These are phyloP conservation scores for Mucor ambiguus DNA, from an alignment of 371 early-diverging fungal species.

Conservation along the genomic window DNA sequence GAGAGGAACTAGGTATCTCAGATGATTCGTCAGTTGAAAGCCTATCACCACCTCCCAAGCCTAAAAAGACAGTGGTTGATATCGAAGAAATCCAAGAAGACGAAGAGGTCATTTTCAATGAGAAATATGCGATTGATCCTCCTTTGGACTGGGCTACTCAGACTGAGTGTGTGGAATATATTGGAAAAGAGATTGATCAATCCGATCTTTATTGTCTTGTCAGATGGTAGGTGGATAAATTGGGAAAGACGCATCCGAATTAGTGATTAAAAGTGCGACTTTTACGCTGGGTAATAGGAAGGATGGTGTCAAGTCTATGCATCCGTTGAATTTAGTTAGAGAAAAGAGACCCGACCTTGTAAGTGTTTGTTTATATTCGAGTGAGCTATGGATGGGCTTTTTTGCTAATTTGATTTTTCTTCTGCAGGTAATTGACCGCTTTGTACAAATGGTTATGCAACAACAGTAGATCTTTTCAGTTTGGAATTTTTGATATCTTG, in stretches of 20 bases:
- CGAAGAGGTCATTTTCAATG: constrained; percentile 15
- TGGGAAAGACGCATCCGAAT: not conserved
- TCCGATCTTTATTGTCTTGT: constrained; percentile 18
- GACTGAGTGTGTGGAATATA: constrained; percentile 17
- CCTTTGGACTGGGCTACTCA: constrained; percentile 13
- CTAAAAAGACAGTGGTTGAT: not conserved
- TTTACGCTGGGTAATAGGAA: constrained; percentile 11
- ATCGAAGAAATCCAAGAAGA: not conserved
- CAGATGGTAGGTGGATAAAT: constrained; percentile 12
- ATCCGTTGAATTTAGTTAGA: constrained; percentile 13
- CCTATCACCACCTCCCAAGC: not conserved
- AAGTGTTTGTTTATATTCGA: not conserved
- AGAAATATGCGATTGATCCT: constrained; percentile 1
- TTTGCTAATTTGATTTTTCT: not conserved
- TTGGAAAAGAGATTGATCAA: constrained; percentile 13
- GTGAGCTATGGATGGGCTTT: not conserved
- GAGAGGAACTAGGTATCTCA: not conserved
- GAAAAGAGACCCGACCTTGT: constrained; percentile 23
- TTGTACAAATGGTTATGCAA: constrained; percentile 1
- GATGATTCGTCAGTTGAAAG: not conserved
- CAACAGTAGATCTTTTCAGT: not conserved
- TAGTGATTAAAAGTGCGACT: not conserved
- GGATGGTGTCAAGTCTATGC: constrained; percentile 17
- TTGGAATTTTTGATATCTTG: not conserved
- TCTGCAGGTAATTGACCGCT: constrained; percentile 11